Base-by-base conservation (phyloP, 441 rosid species). In the Eutrema salsugineum region DNA sequence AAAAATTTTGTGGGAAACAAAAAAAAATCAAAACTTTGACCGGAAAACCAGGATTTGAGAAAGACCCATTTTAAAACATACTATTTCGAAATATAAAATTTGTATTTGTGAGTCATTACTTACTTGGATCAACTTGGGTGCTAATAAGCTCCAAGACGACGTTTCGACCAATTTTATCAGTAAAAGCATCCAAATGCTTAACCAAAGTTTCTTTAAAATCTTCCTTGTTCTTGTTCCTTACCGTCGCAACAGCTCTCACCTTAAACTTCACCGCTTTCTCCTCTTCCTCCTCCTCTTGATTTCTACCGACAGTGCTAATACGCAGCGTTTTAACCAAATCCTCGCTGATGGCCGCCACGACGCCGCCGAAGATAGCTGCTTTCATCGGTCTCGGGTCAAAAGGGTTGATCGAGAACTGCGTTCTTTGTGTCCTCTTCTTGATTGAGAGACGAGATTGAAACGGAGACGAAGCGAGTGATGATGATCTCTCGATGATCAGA, bases 71-170 rank as follows among this genome's bases (percentile, higher is more conserved):
- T 33, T n/a, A 11, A 35, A 33, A 35, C 28, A 43, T 8, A 51
- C 2, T 17, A 63, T 46, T 44, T 44, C 0, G 19, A 48, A 5
- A 5, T 39, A 42, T 5, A 54, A 16, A 42, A 8, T 0, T 43
- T 19, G 15, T 9, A 4, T 32, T 0, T 43, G 1, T 30, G 10
- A 58, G 3, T 24, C 3, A 24, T 24, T 24, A 24, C 89, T 89
- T 84, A 95, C 98, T 92, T 32, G 94, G 92, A 83, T 94, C 97
- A 77, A 87, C 47, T 53, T 92, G 85, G 3, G 83, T 87, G 79
- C 97, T 89, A 48, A 91, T 63, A 64, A 95, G 96, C 85, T 91
- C 86, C 83, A 95, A 80, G 9, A 86, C 90, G 22, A 95, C 90
- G 66, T 88, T 95, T 75, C 89, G 75, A 22, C 99, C 98, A 55